These are phyloP conservation scores for Marasmius fiardii DNA, from an alignment of 1,284 basidiomycete genomes.

Conservation along the genomic window DNA sequence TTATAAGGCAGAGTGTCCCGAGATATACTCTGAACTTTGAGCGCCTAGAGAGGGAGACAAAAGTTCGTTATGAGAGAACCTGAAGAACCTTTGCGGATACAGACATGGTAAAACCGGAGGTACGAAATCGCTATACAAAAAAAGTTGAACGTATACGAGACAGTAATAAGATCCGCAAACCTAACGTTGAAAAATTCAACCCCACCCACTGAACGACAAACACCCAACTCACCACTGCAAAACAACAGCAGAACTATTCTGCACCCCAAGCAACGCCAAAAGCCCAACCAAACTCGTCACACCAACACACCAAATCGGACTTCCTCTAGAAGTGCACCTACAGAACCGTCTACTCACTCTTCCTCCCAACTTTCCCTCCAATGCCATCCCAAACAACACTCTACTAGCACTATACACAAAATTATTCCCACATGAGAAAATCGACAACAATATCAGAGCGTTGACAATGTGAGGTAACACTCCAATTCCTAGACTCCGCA, in stretches of 20 bases:
- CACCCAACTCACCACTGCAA: slow-evolving; percentile 35
- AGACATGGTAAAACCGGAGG: slow-evolving; percentile 38
- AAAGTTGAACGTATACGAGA: slow-evolving; percentile 43
- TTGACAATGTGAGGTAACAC: slow-evolving; percentile 67
- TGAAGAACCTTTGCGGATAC: slow-evolving; percentile 13
- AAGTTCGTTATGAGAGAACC: not conserved
- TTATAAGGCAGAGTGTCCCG: slow-evolving; percentile 54
- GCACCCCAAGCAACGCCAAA: slow-evolving; percentile 46
- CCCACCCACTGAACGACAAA: not conserved
- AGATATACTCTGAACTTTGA: slow-evolving; percentile 60
- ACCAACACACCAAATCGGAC: slow-evolving; percentile 53
- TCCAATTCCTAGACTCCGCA: slow-evolving; percentile 55
- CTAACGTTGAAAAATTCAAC: slow-evolving; percentile 17
- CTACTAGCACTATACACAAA: slow-evolving; percentile 77
- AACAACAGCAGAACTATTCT: slow-evolving; percentile 42
- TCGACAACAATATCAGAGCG: slow-evolving; percentile 58
- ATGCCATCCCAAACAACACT: slow-evolving; percentile 68
- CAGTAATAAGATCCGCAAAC: slow-evolving; percentile 45
- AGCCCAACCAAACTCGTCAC: slow-evolving; percentile 36
- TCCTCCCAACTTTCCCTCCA: slow-evolving; percentile 39
- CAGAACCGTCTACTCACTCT: slow-evolving; percentile 53
- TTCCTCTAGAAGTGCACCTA: slow-evolving; percentile 57
- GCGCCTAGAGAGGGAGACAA: slow-evolving; percentile 34
- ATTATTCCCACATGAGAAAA: slow-evolving; percentile 77
- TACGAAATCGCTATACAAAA: slow-evolving; percentile 45